These are phyloP conservation scores for Musa itinerans DNA, from an alignment of 176 grass and related monocot species.

Conservation along the genomic window DNA sequence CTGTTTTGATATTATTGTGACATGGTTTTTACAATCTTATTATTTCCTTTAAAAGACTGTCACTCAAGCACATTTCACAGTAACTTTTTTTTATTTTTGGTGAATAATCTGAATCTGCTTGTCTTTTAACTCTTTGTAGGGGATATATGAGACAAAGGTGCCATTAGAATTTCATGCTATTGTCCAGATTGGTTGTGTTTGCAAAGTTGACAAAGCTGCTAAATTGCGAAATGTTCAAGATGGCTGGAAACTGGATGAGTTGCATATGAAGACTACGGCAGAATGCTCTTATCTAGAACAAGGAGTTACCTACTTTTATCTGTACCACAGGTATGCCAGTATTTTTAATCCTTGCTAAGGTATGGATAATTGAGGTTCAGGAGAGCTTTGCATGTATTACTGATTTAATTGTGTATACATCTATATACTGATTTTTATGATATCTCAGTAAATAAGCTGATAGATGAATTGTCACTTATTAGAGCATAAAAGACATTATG, in stretches of 20 bases:
- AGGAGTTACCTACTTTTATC: conserved; percentile 75
- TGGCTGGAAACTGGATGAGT: conserved; percentile 75
- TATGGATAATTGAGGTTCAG: not conserved
- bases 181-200: conserved; percentile 93
- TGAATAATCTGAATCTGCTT: not conserved
- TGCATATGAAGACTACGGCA: conserved; percentile 92
- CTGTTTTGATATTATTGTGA: not conserved
- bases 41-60: not conserved
- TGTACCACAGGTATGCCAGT: conserved; percentile 74
- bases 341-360: conserved; percentile 15
- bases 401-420: no score
- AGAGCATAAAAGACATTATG: no score
- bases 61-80: not conserved
- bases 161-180: conserved; percentile 53
- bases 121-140: conserved; percentile 31
- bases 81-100: not conserved
- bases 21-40: not conserved
- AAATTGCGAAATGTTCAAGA: conserved; percentile 56
- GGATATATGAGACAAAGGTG: conserved; percentile 94
- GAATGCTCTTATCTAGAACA: conserved; percentile 95
- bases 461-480: not conserved
- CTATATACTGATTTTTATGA: no score
- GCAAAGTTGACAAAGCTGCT: conserved; percentile 77
- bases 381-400: not conserved
- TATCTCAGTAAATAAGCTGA: not conserved